These are phyloP conservation scores for Eucalyptus fibrosa DNA, from an alignment of 345 rosid species.

Conservation along the genomic window DNA sequence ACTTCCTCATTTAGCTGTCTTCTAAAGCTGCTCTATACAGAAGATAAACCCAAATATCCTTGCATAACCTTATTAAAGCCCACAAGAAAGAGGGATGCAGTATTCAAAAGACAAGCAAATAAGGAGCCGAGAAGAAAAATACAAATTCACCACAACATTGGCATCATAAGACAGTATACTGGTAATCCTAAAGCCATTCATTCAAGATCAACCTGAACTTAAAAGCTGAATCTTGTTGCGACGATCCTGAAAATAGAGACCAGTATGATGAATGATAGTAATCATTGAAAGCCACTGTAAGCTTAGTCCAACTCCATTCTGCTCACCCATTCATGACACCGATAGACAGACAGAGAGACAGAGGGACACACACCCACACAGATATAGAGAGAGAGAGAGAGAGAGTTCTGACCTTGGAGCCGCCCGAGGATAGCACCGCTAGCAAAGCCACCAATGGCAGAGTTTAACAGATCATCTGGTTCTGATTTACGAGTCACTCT, in stretches of 20 bases:
- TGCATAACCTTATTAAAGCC: not conserved
- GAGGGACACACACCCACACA: too few species aligned
- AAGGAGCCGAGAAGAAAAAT: not conserved
- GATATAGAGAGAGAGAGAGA: not conserved
- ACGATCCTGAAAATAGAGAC: not conserved
- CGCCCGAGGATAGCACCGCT: slow-evolving; percentile 81
- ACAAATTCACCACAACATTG: not conserved
- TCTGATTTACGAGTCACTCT: slow-evolving; percentile 54
- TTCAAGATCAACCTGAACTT: not conserved
- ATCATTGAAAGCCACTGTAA: not conserved
- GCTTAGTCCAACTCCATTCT: not conserved
- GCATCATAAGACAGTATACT: not conserved
- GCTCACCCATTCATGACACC: not conserved
- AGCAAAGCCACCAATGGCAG: slow-evolving; percentile 67
- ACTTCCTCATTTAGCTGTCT: not conserved
- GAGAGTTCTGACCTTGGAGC: slow-evolving; percentile 46
- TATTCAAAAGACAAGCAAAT: not conserved
- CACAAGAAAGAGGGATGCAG: not conserved
- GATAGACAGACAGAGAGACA: not conserved
- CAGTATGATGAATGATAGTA: not conserved
- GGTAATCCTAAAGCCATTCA: not conserved
- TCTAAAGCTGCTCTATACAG: not conserved
- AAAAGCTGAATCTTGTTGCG: not conserved
- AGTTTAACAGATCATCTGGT: slow-evolving; percentile 57
- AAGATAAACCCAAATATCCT: not conserved